Evolutionary conservation across 1,139 yeast genomes (phyloP), one percentile per base, ranked within the genome.

Genomic region (Magnusiomyces sp.): DNA sequence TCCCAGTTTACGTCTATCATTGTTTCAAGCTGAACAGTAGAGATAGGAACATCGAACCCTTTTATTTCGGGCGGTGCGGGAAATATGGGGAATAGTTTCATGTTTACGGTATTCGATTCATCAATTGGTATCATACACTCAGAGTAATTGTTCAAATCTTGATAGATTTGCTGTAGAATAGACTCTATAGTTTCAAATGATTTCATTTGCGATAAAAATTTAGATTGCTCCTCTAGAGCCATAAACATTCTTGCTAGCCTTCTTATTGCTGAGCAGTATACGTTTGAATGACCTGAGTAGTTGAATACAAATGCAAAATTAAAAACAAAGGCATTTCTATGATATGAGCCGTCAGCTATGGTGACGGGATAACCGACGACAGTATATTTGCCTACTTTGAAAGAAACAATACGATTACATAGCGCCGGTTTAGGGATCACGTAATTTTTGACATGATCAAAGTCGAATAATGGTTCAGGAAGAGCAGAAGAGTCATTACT

Each of bases 71-170:
- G 85, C 0, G 97, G 97, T 1, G 94, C 87, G 6, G 94, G 90
- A 39, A 85, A 71, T 14, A 87, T 71, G 0, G 97, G 97, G 58
- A 94, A 88, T 5, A 94, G 71, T 63, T 92, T 94, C 62, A 94
- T 88, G 66, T 94, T 95, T 36, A 92, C 87, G 1, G 94, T 83
- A 62, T 87, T 92, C 27, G 95, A 83, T 46, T 81, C 82, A 61
- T 92, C 97, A 46, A 92, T 78, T 0, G 97, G 96, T 32, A 94
- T 90, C 65, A 90, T 79, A 67, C 98, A 94, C 63, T 94, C 99
- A 0, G 96, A 87, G 66, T 89, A 92, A 62, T 86, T 88, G 67
- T 92, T 94, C 59, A 94, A 73, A 65, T 94, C 99, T 64, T 89
- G 97, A 61, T 76, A 89, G 17, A 94, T 78, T 63, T 94, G 97